These are phyloP conservation scores for Daedaleopsis nitida DNA, from an alignment of 768 basidiomycete genomes.

Conservation along the genomic window DNA sequence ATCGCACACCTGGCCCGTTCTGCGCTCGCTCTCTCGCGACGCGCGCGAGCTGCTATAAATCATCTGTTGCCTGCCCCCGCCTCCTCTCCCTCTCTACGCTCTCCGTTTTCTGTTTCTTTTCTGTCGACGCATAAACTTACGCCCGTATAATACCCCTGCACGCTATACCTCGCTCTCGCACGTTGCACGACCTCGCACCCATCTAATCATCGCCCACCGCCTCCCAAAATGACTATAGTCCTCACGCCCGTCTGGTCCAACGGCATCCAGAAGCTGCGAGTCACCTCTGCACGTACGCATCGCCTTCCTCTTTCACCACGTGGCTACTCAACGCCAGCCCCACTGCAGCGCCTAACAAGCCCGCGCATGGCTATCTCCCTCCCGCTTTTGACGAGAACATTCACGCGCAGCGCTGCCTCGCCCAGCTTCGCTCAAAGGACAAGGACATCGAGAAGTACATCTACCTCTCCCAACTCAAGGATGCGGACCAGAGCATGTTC, in stretches of 20 bases:
- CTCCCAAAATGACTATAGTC: slow-evolving; percentile 34
- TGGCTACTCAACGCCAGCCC: slow-evolving; percentile 16
- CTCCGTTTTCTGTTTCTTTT: not conserved
- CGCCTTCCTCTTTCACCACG: not conserved
- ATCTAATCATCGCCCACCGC: not conserved
- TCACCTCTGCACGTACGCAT: slow-evolving; percentile 55
- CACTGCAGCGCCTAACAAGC: slow-evolving; percentile 24
- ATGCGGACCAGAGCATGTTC: slow-evolving; percentile 73
- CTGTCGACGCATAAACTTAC: slow-evolving; percentile 7
- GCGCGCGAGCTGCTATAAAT: slow-evolving; percentile 9
- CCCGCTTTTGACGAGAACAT: slow-evolving; percentile 53
- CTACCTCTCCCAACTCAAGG: slow-evolving; percentile 75
- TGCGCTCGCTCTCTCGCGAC: not conserved
- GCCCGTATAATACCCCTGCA: slow-evolving; percentile 14
- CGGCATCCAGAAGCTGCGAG: slow-evolving; percentile 70
- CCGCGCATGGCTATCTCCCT: slow-evolving; percentile 54
- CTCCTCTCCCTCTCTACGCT: not conserved
- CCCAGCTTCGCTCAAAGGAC: slow-evolving; percentile 76
- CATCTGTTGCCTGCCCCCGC: not conserved
- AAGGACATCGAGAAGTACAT: slow-evolving; percentile 83
- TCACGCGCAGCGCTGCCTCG: slow-evolving; percentile 61
- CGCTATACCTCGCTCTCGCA: slow-evolving; percentile 8
- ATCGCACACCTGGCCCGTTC: too few relatives aligned
- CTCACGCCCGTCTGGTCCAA: slow-evolving; percentile 74
- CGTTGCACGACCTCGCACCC: not conserved